Evolutionary conservation across 228 moss, liverwort and hornwort species (phyloP).

Genomic region (Sphagnum fallax): DNA sequence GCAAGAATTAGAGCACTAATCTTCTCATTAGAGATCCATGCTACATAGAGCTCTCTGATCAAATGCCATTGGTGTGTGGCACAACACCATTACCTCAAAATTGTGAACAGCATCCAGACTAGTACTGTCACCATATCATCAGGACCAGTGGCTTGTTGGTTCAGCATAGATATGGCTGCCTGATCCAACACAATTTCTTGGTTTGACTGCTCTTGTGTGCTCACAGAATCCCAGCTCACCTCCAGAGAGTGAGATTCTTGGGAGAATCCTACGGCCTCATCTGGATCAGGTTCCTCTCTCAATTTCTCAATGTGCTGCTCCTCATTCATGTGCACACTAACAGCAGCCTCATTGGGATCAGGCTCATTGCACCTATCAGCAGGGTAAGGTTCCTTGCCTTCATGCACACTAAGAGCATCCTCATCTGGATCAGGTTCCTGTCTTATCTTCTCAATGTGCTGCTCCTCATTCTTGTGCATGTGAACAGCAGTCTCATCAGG

Average conservation of each 20-base stretch:
- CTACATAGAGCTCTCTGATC: neutral
- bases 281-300: neutral
- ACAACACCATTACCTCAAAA: slow-evolving; percentile 31
- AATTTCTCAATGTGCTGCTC: too few relatives aligned
- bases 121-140: slow-evolving; percentile 14
- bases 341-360: too few relatives aligned
- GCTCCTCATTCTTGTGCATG: too few relatives aligned
- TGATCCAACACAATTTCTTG: slow-evolving; percentile 23
- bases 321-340: too few relatives aligned
- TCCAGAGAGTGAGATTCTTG: slow-evolving; percentile 44
- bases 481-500: too few relatives aligned
- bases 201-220: slow-evolving; percentile 17
- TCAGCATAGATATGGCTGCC: slow-evolving; percentile 27
- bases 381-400: too few relatives aligned
- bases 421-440: too few relatives aligned
- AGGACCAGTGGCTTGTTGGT: slow-evolving; percentile 28
- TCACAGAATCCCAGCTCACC: too few relatives aligned
- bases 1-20: neutral
- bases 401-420: too few relatives aligned
- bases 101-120: slow-evolving; percentile 23
- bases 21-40: neutral
- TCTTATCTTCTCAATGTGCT: too few relatives aligned
- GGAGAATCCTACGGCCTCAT: slow-evolving; percentile 6
- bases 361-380: too few relatives aligned
- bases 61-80: too few relatives aligned